Evolutionary conservation across 2,329 filamentous ascomycete species (phyloP), one percentile per base, ranked within the genome.

Genomic region (Zymoseptoria tritici): DNA sequence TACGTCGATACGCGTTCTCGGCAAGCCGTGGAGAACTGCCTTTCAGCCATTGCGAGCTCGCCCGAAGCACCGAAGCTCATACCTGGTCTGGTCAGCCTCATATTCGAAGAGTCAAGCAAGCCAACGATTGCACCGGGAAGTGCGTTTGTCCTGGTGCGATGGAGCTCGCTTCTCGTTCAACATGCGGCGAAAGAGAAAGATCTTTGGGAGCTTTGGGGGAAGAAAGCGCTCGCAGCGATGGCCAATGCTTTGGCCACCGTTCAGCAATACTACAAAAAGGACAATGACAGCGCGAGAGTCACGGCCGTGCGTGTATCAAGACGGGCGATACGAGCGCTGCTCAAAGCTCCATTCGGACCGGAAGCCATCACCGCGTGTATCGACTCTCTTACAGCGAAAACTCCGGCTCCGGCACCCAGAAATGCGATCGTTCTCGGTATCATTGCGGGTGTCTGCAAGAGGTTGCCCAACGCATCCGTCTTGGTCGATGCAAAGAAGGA

Each of bases 71-170:
- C 85, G 49, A 75, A 77, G 8, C 74, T 83, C 24, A 76, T 94
- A 54, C 78, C 83, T 49, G 79, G 82, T 1, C 83, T 97, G 60
- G 81, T 91, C 52, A 79, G 81, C 51, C 83, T 83, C 55, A 74
- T 97, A 60, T 84, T 86, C 62, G 77, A 80, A 31, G 93, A 99
- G 75, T 84, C 87, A 13, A 81, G 83, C 63, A 97, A 96, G 73
- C 78, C 82, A 19, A 86, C 85, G 63, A 86, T 97, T 68, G 90
- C 93, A 31, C 78, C 88, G 16, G 84, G 83, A 51, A 95, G 86
- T 74, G 89, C 91, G 4, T 96, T 97, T 72, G 90, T 96, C 54
- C 79, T 99, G 66, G 82, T 94, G 13, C 90, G 96, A 74, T 99
- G 93, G 93, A 91, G 86, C 74, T 89, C 88, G 60, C 74, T 93